phyloP scores from a whole-genome alignment of 345 rosid genomes.

The Camelina hispida region DNA sequence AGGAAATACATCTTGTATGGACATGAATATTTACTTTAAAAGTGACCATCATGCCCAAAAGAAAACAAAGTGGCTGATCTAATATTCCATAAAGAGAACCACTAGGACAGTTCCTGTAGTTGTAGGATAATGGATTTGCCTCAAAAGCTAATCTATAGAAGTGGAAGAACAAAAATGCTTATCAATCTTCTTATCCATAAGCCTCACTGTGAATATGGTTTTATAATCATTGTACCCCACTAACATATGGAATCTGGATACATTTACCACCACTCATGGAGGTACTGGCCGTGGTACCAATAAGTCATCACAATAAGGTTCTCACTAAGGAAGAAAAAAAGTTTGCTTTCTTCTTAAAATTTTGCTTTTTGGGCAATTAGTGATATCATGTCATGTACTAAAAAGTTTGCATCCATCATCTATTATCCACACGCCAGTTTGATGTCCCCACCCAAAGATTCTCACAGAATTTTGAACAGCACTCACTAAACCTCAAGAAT shows the following conservation, averaged over 20 bases:
- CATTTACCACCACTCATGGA: conserved; percentile 17
- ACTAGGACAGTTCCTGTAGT: conserved; percentile 36
- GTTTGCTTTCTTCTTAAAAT: conserved; percentile 24
- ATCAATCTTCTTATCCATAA: conserved; percentile 2
- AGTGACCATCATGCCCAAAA: background rate
- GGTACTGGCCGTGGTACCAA: conserved; percentile 47
- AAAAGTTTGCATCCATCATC: conserved; percentile 43
- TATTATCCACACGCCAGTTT: conserved; percentile 41
- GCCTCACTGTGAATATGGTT: conserved; percentile 24
- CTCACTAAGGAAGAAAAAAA: conserved; percentile 25
- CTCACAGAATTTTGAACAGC: conserved; percentile 31
- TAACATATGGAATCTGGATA: conserved; percentile 20
- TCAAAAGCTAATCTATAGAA: conserved; percentile 25
- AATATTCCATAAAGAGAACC: conserved; percentile 37
- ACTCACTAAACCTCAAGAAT: conserved; percentile 42
- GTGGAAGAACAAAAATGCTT: conserved; percentile 28
- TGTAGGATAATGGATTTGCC: conserved; percentile 25
- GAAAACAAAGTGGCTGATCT: conserved; percentile 31
- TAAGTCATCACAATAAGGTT: conserved; percentile 19
- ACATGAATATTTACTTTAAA: conserved; percentile 11
- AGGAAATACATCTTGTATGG: background rate
- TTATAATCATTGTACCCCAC: conserved; percentile 36
- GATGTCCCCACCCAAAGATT: conserved; percentile 41
- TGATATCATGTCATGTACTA: conserved; percentile 40
- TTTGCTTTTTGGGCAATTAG: conserved; percentile 11